A percentile compares a stretch with the other conserved stretches of the same genome.
phyloP scores from a whole-genome alignment of 108 stramenopile genomes.

The Skeletonema marinoi region DNA sequence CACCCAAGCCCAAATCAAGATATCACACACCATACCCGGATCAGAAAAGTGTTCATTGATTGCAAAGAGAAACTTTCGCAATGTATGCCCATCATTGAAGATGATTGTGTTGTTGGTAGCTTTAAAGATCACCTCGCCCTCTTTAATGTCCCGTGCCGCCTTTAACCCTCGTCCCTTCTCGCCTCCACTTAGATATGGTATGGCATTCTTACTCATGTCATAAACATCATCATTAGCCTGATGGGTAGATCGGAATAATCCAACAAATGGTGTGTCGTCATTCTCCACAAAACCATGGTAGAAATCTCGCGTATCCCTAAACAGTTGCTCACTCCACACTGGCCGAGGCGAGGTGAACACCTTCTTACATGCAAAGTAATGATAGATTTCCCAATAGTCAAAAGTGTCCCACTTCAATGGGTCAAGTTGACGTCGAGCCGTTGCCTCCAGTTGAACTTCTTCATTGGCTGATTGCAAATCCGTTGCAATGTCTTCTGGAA shows the following conservation, averaged over 20 bases:
- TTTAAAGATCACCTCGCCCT: conserved; percentile 3
- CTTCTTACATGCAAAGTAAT: background rate
- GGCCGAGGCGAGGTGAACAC: background rate
- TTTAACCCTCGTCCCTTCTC: background rate
- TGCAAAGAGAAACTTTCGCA: conserved; percentile 15
- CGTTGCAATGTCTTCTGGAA: no score
- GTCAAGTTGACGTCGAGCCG: background rate
- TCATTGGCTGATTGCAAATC: background rate
- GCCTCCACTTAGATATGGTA: background rate
- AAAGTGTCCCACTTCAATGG: background rate
- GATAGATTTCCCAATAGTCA: background rate
- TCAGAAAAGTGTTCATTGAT: conserved; percentile 1
- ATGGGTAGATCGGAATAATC: background rate
- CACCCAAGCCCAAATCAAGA: conserved; percentile 8
- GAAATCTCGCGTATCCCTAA: background rate
- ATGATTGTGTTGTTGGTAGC: conserved; percentile 11
- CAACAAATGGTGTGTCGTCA: background rate
- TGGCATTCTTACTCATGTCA: background rate
- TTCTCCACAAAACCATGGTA: background rate
- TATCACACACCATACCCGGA: conserved; percentile 10
- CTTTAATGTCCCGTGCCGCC: conserved; percentile 1
- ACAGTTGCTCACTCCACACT: background rate
- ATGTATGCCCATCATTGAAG: background rate
- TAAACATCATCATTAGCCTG: background rate
- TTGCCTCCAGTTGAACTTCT: background rate